These are phyloP conservation scores for Dothidotthia symphoricarpi DNA, from an alignment of 2,329 filamentous ascomycete genomes.

Conservation along the genomic window DNA sequence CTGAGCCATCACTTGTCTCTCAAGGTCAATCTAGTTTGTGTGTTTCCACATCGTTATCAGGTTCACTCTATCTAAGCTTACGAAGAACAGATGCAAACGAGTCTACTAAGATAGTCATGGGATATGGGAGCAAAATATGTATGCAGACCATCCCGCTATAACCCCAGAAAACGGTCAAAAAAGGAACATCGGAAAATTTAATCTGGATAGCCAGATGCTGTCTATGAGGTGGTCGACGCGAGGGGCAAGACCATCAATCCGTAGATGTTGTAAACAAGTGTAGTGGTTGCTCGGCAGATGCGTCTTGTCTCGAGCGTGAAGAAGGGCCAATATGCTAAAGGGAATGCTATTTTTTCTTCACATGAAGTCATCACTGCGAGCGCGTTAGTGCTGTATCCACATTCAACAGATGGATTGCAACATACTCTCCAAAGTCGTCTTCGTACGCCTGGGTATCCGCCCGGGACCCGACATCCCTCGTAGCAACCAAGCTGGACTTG, in stretches of 20 bases:
- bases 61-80: too few species aligned
- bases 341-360: constrained; percentile 19
- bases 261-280: neutral
- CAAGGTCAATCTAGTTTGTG: too few species aligned
- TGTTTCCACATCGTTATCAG: too few species aligned
- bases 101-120: too few species aligned
- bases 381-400: neutral
- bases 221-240: too few species aligned
- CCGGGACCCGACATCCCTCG: constrained; percentile 53
- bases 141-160: too few species aligned
- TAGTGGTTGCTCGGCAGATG: constrained; percentile 9
- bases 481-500: constrained; percentile 77
- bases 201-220: too few species aligned
- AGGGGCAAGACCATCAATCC: constrained; percentile 2
- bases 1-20: too few species aligned
- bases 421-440: constrained; percentile 83
- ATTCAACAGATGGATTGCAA: too few species aligned
- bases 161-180: too few species aligned
- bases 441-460: constrained; percentile 78
- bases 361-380: constrained; percentile 41
- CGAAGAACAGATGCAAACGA: too few species aligned
- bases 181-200: neutral
- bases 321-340: constrained; percentile 4
- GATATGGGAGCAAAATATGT: too few species aligned
- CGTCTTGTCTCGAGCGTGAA: constrained; percentile 10